A percentile compares a stretch with the other conserved stretches of the same genome.
Evolutionary conservation across 352 stramenopile species (phyloP).

Genomic region (Thraustochytrium striatum): DNA sequence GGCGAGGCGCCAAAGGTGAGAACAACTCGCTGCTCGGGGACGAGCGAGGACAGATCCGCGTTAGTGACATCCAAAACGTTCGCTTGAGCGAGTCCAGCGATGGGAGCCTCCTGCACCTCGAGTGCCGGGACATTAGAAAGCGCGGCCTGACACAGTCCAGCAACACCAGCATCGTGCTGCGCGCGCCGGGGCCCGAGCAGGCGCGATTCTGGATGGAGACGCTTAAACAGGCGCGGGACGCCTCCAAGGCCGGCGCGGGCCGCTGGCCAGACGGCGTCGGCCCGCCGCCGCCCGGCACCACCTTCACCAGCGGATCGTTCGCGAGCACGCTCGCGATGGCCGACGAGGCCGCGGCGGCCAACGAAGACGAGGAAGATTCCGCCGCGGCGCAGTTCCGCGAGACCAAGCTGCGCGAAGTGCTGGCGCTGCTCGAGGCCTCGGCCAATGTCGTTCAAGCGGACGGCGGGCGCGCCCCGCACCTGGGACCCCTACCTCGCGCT

Average conservation of each 20-base stretch:
- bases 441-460: neutral
- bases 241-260: conserved; percentile 1
- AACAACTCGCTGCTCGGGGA: conserved; percentile 20
- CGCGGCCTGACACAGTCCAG: conserved; percentile 23
- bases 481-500: conserved; percentile 24
- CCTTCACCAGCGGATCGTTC: neutral
- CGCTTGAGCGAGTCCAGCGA: neutral
- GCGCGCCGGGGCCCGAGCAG: neutral
- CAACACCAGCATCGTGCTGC: conserved; percentile 40
- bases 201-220: conserved; percentile 24
- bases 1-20: conserved; percentile 24
- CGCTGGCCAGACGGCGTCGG: conserved; percentile 1
- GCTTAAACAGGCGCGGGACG: conserved; percentile 19
- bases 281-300: neutral
- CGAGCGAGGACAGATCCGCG: conserved; percentile 28
- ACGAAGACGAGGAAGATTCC: neutral
- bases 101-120: conserved; percentile 22
- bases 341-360: neutral
- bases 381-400: neutral
- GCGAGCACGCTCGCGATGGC: neutral
- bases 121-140: conserved; percentile 34
- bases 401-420: neutral
- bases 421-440: conserved; percentile 10
- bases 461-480: neutral
- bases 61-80: conserved; percentile 22